These are phyloP conservation scores for Candida endomychidarum DNA, from an alignment of 805 yeast species.

Conservation along the genomic window DNA sequence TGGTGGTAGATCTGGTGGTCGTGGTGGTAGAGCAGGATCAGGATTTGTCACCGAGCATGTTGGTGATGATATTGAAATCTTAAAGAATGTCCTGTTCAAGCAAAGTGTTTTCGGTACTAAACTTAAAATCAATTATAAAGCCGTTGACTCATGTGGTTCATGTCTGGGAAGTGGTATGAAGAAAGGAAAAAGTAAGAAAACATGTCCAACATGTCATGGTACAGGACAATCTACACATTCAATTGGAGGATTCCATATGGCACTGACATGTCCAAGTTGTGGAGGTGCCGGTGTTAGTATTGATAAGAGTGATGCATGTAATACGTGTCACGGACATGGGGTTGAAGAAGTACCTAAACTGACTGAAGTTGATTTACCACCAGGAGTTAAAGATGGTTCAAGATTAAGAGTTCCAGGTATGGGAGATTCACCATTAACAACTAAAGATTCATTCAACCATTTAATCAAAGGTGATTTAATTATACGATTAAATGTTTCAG, in stretches of 20 bases:
- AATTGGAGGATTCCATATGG: constrained; percentile 95
- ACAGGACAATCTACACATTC: constrained; percentile 86
- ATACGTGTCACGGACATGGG: constrained; percentile 86
- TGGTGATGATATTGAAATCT: constrained; percentile 85
- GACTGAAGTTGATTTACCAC: constrained; percentile 83
- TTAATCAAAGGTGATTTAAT: constrained; percentile 84
- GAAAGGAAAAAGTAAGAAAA: constrained; percentile 65
- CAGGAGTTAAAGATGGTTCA: constrained; percentile 85
- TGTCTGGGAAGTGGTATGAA: constrained; percentile 90
- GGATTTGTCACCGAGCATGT: constrained; percentile 71
- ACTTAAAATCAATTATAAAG: constrained; percentile 64
- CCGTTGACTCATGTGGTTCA: constrained; percentile 71
- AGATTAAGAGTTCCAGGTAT: constrained; percentile 80
- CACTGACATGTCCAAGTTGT: constrained; percentile 86
- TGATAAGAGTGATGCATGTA: constrained; percentile 67
- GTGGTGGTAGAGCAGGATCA: constrained; percentile 27
- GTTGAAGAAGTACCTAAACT: constrained; percentile 64
- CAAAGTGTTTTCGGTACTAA: constrained; percentile 85
- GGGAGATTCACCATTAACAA: constrained; percentile 83
- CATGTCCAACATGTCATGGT: constrained; percentile 89
- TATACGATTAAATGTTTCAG: constrained; percentile 73
- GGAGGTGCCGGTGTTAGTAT: constrained; percentile 85
- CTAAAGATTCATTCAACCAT: constrained; percentile 68
- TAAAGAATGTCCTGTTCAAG: constrained; percentile 72
- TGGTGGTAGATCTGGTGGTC: constrained; percentile 38